These are phyloP conservation scores for Arabidopsis suecica DNA, from an alignment of 345 rosid genomes.

Conservation along the genomic window DNA sequence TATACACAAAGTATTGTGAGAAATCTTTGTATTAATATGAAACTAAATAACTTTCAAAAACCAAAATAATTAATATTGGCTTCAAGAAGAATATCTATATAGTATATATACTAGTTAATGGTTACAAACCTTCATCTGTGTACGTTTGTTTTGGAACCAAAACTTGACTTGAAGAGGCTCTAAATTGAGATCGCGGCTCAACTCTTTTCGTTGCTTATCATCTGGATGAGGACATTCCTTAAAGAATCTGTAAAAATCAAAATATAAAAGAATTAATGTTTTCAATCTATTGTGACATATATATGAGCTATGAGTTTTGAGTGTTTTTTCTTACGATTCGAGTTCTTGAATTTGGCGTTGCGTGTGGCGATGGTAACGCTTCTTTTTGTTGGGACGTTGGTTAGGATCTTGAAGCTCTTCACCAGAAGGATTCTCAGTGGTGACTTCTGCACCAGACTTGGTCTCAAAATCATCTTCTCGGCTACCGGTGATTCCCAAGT, in stretches of 20 bases:
- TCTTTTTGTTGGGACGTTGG: slow-evolving; percentile 71
- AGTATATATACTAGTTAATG: neutral
- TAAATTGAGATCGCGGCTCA: slow-evolving; percentile 73
- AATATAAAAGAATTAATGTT: neutral
- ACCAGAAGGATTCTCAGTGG: slow-evolving; percentile 59
- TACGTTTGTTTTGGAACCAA: slow-evolving; percentile 99
- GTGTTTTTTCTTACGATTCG: slow-evolving; percentile 68
- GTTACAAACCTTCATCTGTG: slow-evolving; percentile 85
- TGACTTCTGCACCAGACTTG: slow-evolving; percentile 74
- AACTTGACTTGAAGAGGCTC: slow-evolving; percentile 94
- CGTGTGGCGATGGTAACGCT: slow-evolving; percentile 95
- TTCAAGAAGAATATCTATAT: neutral
- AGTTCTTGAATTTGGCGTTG: slow-evolving; percentile 96
- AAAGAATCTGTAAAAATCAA: slow-evolving; percentile 63
- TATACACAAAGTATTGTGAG: neutral
- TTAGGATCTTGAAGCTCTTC: slow-evolving; percentile 78
- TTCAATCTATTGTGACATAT: neutral
- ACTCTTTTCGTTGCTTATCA: slow-evolving; percentile 94
- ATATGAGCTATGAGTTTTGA: slow-evolving; percentile 4
- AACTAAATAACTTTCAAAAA: neutral
- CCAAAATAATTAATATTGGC: no score
- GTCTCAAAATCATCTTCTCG: slow-evolving; percentile 85
- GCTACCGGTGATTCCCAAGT: slow-evolving; percentile 53
- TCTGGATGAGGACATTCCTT: slow-evolving; percentile 98
- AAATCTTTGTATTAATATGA: neutral